phyloP scores from a whole-genome alignment of 2,329 filamentous ascomycete genomes.

The Coniochaeta sp. region DNA sequence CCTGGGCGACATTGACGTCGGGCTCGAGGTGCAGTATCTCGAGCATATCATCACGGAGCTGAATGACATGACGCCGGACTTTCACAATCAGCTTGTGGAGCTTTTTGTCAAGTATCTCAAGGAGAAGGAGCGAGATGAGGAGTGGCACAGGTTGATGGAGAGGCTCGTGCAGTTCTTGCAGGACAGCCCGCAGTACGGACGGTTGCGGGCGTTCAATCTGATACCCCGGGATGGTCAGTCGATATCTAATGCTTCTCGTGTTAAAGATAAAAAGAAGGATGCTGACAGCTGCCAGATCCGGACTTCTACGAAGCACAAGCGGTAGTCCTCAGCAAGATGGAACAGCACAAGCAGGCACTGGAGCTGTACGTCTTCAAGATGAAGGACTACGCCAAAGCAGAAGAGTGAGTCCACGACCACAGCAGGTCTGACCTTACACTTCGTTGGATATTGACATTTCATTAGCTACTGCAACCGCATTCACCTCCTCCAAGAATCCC shows the following conservation, averaged over 20 bases:
- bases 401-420: constrained; percentile 60
- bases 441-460: constrained; percentile 12
- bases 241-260: neutral
- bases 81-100: constrained; percentile 78
- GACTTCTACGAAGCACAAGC: constrained; percentile 85
- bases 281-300: constrained; percentile 48
- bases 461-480: constrained; percentile 80
- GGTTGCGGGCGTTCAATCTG: constrained; percentile 66
- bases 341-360: constrained; percentile 89
- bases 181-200: constrained; percentile 72
- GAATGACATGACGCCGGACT: constrained; percentile 74
- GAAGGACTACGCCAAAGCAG: constrained; percentile 77
- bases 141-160: constrained; percentile 51
- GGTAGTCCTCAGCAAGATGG: constrained; percentile 89
- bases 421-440: neutral
- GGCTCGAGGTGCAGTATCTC: constrained; percentile 73
- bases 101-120: constrained; percentile 55
- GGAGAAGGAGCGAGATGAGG: constrained; percentile 28
- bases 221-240: constrained; percentile 71
- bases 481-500: constrained; percentile 52
- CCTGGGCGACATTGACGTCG: constrained; percentile 59
- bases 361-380: constrained; percentile 97
- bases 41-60: constrained; percentile 88
- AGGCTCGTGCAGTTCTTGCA: constrained; percentile 69
- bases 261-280: constrained; percentile 2